Conservation (phyloP, 139 green algal species). For the Haematococcus sp. region DNA sequence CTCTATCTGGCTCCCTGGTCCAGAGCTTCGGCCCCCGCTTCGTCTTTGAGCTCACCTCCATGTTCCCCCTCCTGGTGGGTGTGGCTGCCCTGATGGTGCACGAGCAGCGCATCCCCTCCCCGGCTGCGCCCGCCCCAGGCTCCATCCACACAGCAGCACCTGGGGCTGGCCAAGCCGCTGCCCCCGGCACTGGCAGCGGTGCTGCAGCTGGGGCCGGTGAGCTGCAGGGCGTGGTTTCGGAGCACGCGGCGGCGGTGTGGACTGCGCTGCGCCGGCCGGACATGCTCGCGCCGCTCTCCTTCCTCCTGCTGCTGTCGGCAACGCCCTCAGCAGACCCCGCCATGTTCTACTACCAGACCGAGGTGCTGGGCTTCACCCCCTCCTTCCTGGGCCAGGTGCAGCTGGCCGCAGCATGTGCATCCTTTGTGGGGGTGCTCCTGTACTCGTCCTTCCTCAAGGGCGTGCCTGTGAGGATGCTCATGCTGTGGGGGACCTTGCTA, state of each 20-base stretch:
- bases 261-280: slow-evolving; percentile 10
- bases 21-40: slow-evolving; percentile 12
- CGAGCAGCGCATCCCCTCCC: slow-evolving; percentile 4
- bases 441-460: slow-evolving; percentile 76
- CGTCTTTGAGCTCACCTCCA: slow-evolving; percentile 31
- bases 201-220: neutral
- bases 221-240: neutral
- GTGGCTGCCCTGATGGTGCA: slow-evolving; percentile 21
- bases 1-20: slow-evolving; percentile 88
- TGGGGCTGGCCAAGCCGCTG: neutral
- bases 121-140: neutral
- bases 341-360: slow-evolving; percentile 31
- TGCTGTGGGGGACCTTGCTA: slow-evolving; percentile 55
- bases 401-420: slow-evolving; percentile 55
- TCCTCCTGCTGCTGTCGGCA: slow-evolving; percentile 23
- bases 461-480: slow-evolving; percentile 19
- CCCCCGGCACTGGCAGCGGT: neutral
- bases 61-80: slow-evolving; percentile 34
- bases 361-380: slow-evolving; percentile 22
- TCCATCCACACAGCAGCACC: neutral
- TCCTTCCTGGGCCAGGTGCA: slow-evolving; percentile 76
- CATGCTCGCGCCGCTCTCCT: slow-evolving; percentile 22
- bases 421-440: slow-evolving; percentile 45
- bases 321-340: slow-evolving; percentile 25
- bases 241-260: slow-evolving; percentile 16